Evolutionary conservation across 768 basidiomycete genomes (phyloP).

Genomic region (Strobilomyces echinocephalus): DNA sequence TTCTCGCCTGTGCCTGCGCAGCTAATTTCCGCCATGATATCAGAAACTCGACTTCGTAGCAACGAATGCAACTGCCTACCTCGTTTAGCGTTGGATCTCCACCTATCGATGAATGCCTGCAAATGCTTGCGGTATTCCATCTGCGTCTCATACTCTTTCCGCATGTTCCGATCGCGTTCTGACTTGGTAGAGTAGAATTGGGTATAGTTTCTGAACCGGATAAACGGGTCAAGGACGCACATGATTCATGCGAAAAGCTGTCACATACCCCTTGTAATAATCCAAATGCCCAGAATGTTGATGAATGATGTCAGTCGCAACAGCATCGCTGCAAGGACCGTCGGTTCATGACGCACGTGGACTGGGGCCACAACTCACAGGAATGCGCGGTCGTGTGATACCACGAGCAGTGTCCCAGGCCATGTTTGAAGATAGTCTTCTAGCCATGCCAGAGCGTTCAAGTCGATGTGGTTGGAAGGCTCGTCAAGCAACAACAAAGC

Average conservation of each 20-base stretch:
- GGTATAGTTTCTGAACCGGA: constrained; percentile 74
- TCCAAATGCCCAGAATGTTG: constrained; percentile 90
- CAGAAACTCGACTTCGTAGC: neutral
- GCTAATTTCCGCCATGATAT: constrained; percentile 39
- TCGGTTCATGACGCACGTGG: neutral
- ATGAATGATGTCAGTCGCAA: constrained; percentile 98
- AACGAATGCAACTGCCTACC: constrained; percentile 36
- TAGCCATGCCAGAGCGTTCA: constrained; percentile 95
- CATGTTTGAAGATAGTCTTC: constrained; percentile 97
- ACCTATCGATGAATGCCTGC: constrained; percentile 96
- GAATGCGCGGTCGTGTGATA: constrained; percentile 98
- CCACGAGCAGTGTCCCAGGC: constrained; percentile 87
- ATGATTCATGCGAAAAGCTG: neutral
- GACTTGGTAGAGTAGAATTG: constrained; percentile 99
- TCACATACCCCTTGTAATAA: constrained; percentile 87
- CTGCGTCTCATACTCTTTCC: constrained; percentile 94
- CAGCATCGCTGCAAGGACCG: constrained; percentile 61
- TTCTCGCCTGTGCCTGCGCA: constrained; percentile 81
- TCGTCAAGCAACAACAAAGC: constrained; percentile 81
- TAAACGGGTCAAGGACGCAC: constrained; percentile 3
- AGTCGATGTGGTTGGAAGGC: constrained; percentile 95
- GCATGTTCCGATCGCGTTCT: constrained; percentile 85
- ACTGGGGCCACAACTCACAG: constrained; percentile 51
- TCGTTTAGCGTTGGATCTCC: constrained; percentile 96
- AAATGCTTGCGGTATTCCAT: constrained; percentile 92